Evolutionary conservation across 192 early-diverging fungal species (phyloP).

Genomic region (Allomyces macrogynus): DNA sequence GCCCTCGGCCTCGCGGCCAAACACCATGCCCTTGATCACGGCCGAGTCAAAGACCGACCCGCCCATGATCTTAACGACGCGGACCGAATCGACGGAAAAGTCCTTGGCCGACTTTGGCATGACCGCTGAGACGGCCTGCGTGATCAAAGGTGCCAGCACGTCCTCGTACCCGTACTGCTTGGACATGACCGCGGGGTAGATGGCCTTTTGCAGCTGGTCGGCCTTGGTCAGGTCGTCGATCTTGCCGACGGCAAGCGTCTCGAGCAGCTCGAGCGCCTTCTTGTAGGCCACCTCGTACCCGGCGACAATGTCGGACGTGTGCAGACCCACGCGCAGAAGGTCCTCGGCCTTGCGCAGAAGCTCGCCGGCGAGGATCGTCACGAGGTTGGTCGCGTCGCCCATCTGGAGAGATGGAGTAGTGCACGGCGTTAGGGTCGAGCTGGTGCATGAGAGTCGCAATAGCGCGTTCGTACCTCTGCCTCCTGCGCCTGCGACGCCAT

Average conservation of each 20-base stretch:
- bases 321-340: constrained; percentile 83
- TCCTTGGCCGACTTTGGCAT: constrained; percentile 74
- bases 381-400: constrained; percentile 91
- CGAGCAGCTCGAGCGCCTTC: constrained; percentile 61
- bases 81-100: constrained; percentile 89
- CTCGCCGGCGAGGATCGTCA: constrained; percentile 83
- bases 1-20: constrained; percentile 80
- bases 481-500: constrained; percentile 96
- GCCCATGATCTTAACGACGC: constrained; percentile 95
- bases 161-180: constrained; percentile 96
- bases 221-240: constrained; percentile 24
- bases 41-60: constrained; percentile 66
- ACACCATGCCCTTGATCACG: constrained; percentile 93
- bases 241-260: constrained; percentile 45
- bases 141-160: constrained; percentile 56
- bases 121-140: constrained; percentile 59
- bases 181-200: constrained; percentile 58
- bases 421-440: not conserved
- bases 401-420: constrained; percentile 35
- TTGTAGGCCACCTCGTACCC: constrained; percentile 76
- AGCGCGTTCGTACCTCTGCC: constrained; percentile 38
- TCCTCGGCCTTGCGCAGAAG: constrained; percentile 82
- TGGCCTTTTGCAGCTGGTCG: constrained; percentile 50
- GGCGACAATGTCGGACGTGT: constrained; percentile 82
- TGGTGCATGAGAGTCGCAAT: not conserved